Evolutionary conservation across 352 stramenopile species (phyloP).

Genomic region (Phytophthora ramorum): DNA sequence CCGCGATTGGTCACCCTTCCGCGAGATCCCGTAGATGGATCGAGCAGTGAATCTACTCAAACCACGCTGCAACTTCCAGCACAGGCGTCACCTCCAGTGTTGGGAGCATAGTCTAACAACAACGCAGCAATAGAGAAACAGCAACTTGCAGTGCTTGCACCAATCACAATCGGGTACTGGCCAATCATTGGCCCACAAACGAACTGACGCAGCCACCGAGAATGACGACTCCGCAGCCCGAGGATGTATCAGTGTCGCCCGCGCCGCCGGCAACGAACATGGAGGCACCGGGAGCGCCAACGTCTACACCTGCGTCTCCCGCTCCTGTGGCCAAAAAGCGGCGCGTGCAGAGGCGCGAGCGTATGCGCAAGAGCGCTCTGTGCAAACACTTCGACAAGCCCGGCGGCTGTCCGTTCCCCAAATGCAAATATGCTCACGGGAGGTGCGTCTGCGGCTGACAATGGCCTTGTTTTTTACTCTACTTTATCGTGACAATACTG

Average conservation of each 20-base stretch:
- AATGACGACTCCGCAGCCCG: constrained; percentile 19
- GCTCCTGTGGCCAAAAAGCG: constrained; percentile 61
- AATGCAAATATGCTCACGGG: constrained; percentile 87
- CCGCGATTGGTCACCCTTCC: constrained; percentile 81
- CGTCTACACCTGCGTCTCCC: constrained; percentile 14
- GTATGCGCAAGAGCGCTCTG: constrained; percentile 78
- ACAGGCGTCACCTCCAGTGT: constrained; percentile 1
- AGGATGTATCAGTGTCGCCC: constrained; percentile 7
- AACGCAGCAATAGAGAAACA: constrained; percentile 21
- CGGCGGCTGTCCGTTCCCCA: constrained; percentile 79
- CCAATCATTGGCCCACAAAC: constrained; percentile 31
- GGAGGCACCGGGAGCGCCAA: neutral
- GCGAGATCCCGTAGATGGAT: constrained; percentile 73
- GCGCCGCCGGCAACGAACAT: constrained; percentile 6
- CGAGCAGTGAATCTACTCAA: neutral
- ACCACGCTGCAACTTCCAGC: constrained; percentile 10
- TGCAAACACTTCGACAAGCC: constrained; percentile 90
- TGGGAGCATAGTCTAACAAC: constrained; percentile 1
- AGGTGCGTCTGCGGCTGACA: constrained; percentile 32
- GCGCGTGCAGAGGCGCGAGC: constrained; percentile 64
- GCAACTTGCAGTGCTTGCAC: constrained; percentile 6
- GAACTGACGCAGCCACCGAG: constrained; percentile 4
- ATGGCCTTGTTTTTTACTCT: neutral
- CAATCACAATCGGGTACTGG: constrained; percentile 11
- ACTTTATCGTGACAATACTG: neutral